Evolutionary conservation across 192 early-diverging fungal species (phyloP).

Genomic region (Backusella australiensis): DNA sequence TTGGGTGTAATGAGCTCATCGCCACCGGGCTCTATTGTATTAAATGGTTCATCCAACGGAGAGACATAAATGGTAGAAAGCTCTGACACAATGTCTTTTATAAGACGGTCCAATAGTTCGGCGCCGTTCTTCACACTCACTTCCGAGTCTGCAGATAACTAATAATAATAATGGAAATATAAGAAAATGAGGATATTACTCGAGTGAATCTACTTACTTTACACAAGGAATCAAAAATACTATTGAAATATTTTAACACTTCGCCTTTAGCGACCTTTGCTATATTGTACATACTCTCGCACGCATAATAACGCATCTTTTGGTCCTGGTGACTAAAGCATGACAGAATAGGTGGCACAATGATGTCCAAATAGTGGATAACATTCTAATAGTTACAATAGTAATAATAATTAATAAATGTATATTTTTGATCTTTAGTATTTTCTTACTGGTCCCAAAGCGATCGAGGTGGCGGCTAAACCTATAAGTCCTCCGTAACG

Average conservation of each 20-base stretch:
- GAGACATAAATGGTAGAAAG: slow-evolving; percentile 74
- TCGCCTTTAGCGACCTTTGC: slow-evolving; percentile 91
- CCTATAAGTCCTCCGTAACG: slow-evolving; percentile 95
- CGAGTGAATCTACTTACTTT: slow-evolving; percentile 57
- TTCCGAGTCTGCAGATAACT: slow-evolving; percentile 88
- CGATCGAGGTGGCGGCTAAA: slow-evolving; percentile 84
- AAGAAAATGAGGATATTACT: neutral
- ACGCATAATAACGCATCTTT: slow-evolving; percentile 96
- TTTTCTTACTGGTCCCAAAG: slow-evolving; percentile 70
- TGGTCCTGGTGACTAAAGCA: slow-evolving; percentile 92
- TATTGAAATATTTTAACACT: slow-evolving; percentile 91
- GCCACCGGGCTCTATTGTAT: slow-evolving; percentile 23
- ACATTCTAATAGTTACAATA: slow-evolving; percentile 43
- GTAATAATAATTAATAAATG: slow-evolving; percentile 15
- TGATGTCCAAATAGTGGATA: slow-evolving; percentile 63
- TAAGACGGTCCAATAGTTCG: slow-evolving; percentile 88
- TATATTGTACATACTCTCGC: slow-evolving; percentile 98
- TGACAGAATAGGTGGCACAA: slow-evolving; percentile 92
- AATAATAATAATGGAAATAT: neutral
- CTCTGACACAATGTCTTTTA: slow-evolving; percentile 97
- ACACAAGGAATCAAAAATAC: slow-evolving; percentile 94
- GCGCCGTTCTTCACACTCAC: slow-evolving; percentile 92
- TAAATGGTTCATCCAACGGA: slow-evolving; percentile 29
- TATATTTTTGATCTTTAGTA: neutral
- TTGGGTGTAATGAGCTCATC: slow-evolving; percentile 40